These are phyloP conservation scores for Acorus gramineus DNA, from an alignment of 106 monocot species.

Conservation along the genomic window DNA sequence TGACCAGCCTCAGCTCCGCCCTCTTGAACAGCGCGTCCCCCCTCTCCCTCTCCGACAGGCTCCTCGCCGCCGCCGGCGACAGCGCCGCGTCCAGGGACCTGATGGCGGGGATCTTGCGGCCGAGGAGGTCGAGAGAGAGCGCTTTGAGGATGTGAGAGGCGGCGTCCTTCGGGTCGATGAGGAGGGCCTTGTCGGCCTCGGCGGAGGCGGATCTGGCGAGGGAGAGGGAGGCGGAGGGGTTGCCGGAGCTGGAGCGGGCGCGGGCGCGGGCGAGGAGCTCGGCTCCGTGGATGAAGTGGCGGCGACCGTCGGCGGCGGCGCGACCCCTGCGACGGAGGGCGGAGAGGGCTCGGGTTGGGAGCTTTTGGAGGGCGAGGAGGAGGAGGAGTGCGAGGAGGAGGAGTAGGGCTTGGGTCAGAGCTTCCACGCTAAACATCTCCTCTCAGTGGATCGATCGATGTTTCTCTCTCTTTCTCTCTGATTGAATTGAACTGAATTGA, in stretches of 20 bases:
- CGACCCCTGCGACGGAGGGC: constrained; percentile 35
- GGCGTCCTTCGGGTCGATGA: constrained; percentile 67
- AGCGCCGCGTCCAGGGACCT: constrained; percentile 72
- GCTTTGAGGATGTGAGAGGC: constrained; percentile 66
- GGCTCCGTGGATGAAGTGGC: constrained; percentile 83
- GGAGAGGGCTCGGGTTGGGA: constrained; percentile 50
- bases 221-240: constrained; percentile 13
- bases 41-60: constrained; percentile 47
- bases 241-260: constrained; percentile 35
- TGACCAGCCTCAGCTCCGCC: constrained; percentile 50
- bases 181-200: constrained; percentile 58
- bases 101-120: constrained; percentile 51
- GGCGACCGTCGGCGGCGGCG: constrained; percentile 35
- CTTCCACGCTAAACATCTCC: not conserved
- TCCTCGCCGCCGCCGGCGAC: constrained; percentile 40
- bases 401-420: constrained; percentile 25
- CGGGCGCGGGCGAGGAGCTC: constrained; percentile 57
- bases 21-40: constrained; percentile 69
- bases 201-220: constrained; percentile 45
- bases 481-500: too few relatives aligned
- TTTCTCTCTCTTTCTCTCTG: too few relatives aligned
- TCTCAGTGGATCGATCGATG: too few relatives aligned
- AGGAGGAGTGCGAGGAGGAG: constrained; percentile 28
- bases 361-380: constrained; percentile 36
- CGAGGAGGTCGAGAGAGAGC: constrained; percentile 64